A percentile compares a stretch with the other conserved stretches of the same genome.
Evolutionary conservation across 1,284 basidiomycete species (phyloP).

Genomic region (Ustilago hordei): DNA sequence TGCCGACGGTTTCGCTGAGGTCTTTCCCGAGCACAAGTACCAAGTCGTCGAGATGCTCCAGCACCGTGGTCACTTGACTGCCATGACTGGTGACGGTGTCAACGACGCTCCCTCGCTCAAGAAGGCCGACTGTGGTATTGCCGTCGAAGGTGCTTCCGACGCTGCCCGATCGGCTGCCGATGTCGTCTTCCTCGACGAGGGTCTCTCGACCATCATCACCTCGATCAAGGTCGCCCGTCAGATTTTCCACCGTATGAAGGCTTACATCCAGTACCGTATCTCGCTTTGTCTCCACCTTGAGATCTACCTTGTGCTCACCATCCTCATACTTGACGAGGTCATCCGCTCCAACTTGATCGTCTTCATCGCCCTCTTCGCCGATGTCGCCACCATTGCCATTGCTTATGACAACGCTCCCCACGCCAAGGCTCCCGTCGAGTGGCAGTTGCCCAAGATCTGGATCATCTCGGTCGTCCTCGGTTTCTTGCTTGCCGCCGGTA

Average conservation of each 20-base stretch:
- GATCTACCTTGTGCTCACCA: constrained; percentile 73
- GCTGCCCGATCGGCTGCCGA: constrained; percentile 73
- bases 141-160: constrained; percentile 73
- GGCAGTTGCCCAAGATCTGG: constrained; percentile 76
- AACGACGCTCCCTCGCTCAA: constrained; percentile 73
- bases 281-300: constrained; percentile 74
- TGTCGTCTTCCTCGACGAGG: constrained; percentile 74
- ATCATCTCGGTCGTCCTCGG: constrained; percentile 73
- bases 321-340: constrained; percentile 74
- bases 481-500: constrained; percentile 72
- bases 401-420: constrained; percentile 74
- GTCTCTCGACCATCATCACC: constrained; percentile 73
- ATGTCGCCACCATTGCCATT: constrained; percentile 73
- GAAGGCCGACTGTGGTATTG: constrained; percentile 73
- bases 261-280: constrained; percentile 71
- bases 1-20: constrained; percentile 75
- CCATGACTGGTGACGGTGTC: constrained; percentile 72
- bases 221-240: constrained; percentile 75
- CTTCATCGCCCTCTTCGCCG: constrained; percentile 75
- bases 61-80: constrained; percentile 74
- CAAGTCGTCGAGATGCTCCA: constrained; percentile 74
- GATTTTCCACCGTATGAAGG: constrained; percentile 76
- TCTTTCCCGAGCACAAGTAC: constrained; percentile 75
- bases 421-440: constrained; percentile 73
- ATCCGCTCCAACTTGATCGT: constrained; percentile 75